Base-by-base conservation (phyloP, 169 alveolate species). In the Eimeria sp. region DNA sequence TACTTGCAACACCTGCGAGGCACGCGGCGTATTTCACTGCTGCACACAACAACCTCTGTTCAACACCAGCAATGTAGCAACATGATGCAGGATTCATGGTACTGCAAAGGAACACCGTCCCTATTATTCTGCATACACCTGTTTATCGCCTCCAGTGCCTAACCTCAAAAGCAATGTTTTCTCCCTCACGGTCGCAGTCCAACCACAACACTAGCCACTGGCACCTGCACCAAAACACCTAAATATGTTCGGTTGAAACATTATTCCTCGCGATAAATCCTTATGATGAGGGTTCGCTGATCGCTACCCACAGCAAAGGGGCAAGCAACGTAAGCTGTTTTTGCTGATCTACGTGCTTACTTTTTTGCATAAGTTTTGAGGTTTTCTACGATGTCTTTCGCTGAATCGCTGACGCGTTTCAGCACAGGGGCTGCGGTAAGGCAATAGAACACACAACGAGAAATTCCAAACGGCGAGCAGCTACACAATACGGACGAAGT, bases 161-260 rank as follows among this genome's bases (percentile, higher is more conserved):
- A 30, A 99, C 99, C 97, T 99, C 99, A 90, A 97, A 98, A 65
- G 99, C 99, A 51, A 99, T 99, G 94, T 98, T 98, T 95, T 99
- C 99, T 49, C 99, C 99, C 97, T 99, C 99, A 88, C 99, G 96
- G 97, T 99, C 99, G 87, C 99, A 99, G 97, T 99, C 99, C 20
- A 99, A 97, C 99, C 99, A 99, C 70, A 99, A 95, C 43, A 98
- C 97, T 27, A 96, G 94, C 94, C 95, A 83, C 47, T 65, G 89
- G 34, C 96, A 92, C 80, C 97, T 95, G 96, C 30, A 20, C 73
- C 30, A 10, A 18, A 73, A 70, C 2, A 20, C 65, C 73, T 16
- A 43, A 65, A 47, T 11, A 9, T 4, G 51, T n/a, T 3, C 51
- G 47, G 11, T 11, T 70, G 47, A 10, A 14, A 0, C 47, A n/a